Evolutionary conservation across 495 filamentous ascomycete genomes (phyloP).

Genomic region (Mytilinidion resinicola): DNA sequence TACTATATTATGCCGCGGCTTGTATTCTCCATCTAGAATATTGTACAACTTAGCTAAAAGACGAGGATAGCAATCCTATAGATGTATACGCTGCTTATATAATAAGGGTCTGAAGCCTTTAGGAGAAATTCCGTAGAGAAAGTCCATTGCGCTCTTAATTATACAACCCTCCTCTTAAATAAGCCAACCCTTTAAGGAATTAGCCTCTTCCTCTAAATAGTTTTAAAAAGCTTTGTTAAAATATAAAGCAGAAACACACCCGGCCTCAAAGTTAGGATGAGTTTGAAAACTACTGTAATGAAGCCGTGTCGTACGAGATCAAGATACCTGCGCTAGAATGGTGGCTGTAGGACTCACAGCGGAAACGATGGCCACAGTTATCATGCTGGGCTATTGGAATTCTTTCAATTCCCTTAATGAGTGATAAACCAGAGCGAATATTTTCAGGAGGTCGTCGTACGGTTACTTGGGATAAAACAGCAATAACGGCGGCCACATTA

Average conservation of each 20-base stretch:
- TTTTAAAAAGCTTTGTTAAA: background rate
- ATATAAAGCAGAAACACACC: background rate
- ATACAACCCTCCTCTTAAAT: background rate
- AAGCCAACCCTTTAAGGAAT: background rate
- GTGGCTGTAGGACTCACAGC: too few relatives aligned
- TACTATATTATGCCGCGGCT: background rate
- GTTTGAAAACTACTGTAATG: too few relatives aligned
- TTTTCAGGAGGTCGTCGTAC: too few relatives aligned
- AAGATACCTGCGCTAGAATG: too few relatives aligned
- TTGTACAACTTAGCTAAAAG: background rate
- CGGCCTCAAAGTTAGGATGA: too few relatives aligned
- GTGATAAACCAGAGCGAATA: too few relatives aligned
- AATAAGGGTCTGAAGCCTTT: background rate
- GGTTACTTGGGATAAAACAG: too few relatives aligned
- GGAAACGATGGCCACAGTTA: too few relatives aligned
- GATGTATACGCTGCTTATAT: background rate
- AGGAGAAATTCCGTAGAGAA: background rate
- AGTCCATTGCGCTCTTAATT: background rate
- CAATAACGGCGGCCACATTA: too few relatives aligned
- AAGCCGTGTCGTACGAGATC: too few relatives aligned
- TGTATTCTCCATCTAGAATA: background rate
- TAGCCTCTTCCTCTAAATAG: background rate
- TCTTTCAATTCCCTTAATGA: too few relatives aligned
- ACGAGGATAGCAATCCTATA: background rate
- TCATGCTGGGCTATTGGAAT: too few relatives aligned